Conservation (phyloP, 2,329 filamentous ascomycete genomes). For the Arthrobotrys entomopaga region DNA sequence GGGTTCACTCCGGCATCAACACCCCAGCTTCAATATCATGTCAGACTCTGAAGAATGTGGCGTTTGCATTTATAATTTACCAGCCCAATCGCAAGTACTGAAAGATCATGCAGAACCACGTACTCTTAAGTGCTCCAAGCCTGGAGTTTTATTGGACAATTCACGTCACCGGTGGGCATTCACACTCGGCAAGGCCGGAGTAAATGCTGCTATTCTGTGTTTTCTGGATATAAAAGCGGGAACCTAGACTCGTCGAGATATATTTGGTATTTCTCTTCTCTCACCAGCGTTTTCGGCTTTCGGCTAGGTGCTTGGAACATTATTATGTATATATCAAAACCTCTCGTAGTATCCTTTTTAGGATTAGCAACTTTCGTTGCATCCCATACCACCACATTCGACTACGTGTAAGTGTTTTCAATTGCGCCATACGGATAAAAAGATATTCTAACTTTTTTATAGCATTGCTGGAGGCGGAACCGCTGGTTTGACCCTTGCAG, state of each 20-base stretch:
- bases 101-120: too few species aligned
- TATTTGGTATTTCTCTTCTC: neutral
- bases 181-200: too few species aligned
- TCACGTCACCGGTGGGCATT: too few species aligned
- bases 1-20: too few species aligned
- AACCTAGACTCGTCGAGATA: neutral
- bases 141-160: too few species aligned
- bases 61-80: too few species aligned
- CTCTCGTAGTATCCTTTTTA: conserved; percentile 7
- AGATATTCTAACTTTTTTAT: conserved; percentile 5
- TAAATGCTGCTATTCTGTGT: too few species aligned
- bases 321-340: conserved; percentile 31
- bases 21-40: too few species aligned
- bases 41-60: too few species aligned
- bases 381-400: conserved; percentile 33
- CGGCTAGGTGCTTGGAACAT: neutral
- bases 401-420: conserved; percentile 39
- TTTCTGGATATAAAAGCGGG: too few species aligned
- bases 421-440: neutral
- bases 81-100: too few species aligned
- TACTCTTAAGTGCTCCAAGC: too few species aligned
- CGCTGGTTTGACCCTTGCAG: conserved; percentile 59
- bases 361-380: conserved; percentile 19
- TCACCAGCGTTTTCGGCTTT: neutral
- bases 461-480: conserved; percentile 61